Evolutionary conservation across 768 basidiomycete species (phyloP), one percentile per base, ranked within the genome.

Genomic region (Lanmaoa rubissima): DNA sequence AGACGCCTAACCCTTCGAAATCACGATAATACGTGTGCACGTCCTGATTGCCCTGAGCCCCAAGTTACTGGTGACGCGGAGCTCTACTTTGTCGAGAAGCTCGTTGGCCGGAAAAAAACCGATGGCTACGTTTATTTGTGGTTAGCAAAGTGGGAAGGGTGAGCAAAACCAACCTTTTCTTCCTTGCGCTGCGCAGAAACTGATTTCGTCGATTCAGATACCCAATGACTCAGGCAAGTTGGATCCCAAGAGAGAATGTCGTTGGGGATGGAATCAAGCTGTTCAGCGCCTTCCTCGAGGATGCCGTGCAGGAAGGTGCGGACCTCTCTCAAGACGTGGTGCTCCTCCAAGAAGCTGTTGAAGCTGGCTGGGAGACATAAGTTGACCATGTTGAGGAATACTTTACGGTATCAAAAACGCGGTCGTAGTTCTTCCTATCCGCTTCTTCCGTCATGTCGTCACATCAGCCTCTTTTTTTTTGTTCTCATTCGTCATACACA

Each of bases 91-190:
- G 58, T 72, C 5, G 65, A 73, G 44, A 66, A 59, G 36, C 60
- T 72, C 14, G 63, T 73, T 0, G 72, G 71, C 26, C 65, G 70
- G 42, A 63, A 65, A 28, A 55, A 43, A 12, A 16, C 48, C 3
- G 60, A 66, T 2, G 53, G 54, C 7, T 60, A 57, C 26, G 16
- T 54, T 1, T 67, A 57, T 40, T 5, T 59, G 45, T 73, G 69
- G 69, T 50, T 73, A 34, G 71, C 69, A 16, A 72, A 72, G 46
- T 72, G 71, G 71, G 72, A 72, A 0, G 72, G 72, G 72, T 73
- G 21, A 50, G 62, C 2, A 6, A 14, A 6, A 32, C n/a, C 4
- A 16, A 17, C 10, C 40, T 8, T 58, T 40, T 24, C 13, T 19
- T 31, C 1, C 28, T 16, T n/a, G 21, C 3, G 14, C n/a, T 38